Conservation (phyloP, 139 green algal genomes). For the Chlamydomonas eustigma region DNA sequence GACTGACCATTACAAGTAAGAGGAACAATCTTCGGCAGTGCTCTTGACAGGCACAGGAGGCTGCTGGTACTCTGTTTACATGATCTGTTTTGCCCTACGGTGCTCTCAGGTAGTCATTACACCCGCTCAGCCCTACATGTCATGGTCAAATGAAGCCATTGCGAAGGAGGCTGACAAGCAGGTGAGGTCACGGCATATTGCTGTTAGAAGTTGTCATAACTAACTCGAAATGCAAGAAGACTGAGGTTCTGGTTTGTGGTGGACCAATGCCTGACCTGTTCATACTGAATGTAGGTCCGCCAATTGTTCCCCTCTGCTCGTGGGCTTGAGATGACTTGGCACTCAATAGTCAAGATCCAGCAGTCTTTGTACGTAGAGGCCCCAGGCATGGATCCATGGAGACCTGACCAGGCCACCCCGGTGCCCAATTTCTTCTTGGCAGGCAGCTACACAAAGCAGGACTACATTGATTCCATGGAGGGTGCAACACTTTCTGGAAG, state of each 20-base stretch:
- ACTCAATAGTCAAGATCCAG: slow-evolving; percentile 90
- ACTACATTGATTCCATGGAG: slow-evolving; percentile 99
- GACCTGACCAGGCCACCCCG: slow-evolving; percentile 86
- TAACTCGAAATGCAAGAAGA: too few species aligned
- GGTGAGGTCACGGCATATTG: too few species aligned
- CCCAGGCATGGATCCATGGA: slow-evolving; percentile 77
- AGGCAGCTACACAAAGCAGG: slow-evolving; percentile 91
- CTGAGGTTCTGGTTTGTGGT: too few species aligned
- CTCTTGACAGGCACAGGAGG: background rate
- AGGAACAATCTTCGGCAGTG: too few species aligned
- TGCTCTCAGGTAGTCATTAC: slow-evolving; percentile 94
- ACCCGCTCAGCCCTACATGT: slow-evolving; percentile 89
- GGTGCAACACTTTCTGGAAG: slow-evolving; percentile 81
- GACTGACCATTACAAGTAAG: too few species aligned
- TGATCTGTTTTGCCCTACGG: too few species aligned
- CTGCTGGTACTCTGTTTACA: too few species aligned
- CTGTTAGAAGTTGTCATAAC: too few species aligned
- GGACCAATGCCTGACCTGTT: too few species aligned
- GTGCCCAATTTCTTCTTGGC: slow-evolving; percentile 95
- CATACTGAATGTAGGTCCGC: too few species aligned
- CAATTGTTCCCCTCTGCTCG: slow-evolving; percentile 85
- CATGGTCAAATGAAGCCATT: slow-evolving; percentile 89
- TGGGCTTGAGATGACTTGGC: slow-evolving; percentile 70
- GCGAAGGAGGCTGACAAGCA: slow-evolving; percentile 75
- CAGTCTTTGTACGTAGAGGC: slow-evolving; percentile 92